Evolutionary conservation across 139 green algal species (phyloP).

Genomic region (Dunaliella primolecta): DNA sequence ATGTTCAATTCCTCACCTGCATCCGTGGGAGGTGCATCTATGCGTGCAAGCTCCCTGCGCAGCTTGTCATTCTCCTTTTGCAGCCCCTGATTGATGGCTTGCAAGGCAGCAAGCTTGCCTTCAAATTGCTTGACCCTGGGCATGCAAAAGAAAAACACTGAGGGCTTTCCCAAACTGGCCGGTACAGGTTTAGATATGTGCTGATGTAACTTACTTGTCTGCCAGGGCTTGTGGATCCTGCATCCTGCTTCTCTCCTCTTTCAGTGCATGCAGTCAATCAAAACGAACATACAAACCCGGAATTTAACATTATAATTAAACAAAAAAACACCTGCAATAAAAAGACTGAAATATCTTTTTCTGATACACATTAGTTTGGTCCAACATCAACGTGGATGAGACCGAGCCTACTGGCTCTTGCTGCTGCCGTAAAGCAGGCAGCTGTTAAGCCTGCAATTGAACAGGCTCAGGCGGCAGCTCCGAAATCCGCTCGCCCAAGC

Average conservation of each 20-base stretch:
- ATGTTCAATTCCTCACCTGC: no score
- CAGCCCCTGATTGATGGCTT: constrained; percentile 79
- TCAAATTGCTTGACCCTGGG: constrained; percentile 81
- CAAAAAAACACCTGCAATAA: no score
- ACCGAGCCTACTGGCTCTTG: constrained; percentile 17
- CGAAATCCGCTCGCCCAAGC: background rate
- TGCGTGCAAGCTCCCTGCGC: constrained; percentile 43
- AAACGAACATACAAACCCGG: background rate
- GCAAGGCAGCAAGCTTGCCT: constrained; percentile 79
- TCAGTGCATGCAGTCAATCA: background rate
- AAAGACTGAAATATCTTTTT: background rate
- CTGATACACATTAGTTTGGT: no score
- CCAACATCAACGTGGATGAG: no score
- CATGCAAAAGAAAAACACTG: no score
- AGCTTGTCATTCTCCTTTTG: constrained; percentile 79
- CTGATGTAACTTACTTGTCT: constrained; percentile 6
- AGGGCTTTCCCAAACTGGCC: no score
- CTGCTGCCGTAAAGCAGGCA: constrained; percentile 23
- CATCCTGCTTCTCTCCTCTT: background rate
- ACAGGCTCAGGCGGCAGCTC: background rate
- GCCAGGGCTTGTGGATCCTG: background rate
- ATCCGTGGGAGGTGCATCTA: constrained; percentile 23
- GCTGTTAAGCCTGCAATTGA: background rate
- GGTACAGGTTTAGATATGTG: no score
- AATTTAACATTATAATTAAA: background rate